These are phyloP conservation scores for Boletales sp. DNA, from an alignment of 768 basidiomycete species.

Conservation along the genomic window DNA sequence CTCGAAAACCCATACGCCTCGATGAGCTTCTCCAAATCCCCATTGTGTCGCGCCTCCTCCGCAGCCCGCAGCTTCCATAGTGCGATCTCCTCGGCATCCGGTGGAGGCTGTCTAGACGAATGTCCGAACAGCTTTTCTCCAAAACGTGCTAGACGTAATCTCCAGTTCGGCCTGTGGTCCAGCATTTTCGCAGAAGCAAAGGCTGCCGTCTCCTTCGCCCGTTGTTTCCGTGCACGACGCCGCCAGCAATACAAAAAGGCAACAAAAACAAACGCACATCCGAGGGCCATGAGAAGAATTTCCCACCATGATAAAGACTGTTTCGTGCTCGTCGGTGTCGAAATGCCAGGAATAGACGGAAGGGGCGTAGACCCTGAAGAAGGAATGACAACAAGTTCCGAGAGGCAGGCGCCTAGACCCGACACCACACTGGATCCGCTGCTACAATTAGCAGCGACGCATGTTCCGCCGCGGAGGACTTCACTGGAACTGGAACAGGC, in stretches of 20 bases:
- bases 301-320: constrained; percentile 72
- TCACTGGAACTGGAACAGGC: constrained; percentile 62
- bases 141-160: constrained; percentile 50
- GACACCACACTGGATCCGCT: constrained; percentile 54
- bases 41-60: constrained; percentile 48
- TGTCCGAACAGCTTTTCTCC: constrained; percentile 59
- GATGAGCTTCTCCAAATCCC: constrained; percentile 50
- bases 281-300: constrained; percentile 79
- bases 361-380: constrained; percentile 35
- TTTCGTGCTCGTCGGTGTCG: constrained; percentile 43
- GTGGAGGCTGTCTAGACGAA: constrained; percentile 22
- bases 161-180: constrained; percentile 49
- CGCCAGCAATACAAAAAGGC: constrained; percentile 67
- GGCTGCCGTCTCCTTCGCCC: constrained; percentile 59
- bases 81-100: constrained; percentile 44
- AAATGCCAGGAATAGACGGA: constrained; percentile 55
- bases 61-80: constrained; percentile 48
- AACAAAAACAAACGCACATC: constrained; percentile 76
- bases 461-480: constrained; percentile 64
- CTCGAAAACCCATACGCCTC: constrained; percentile 45
- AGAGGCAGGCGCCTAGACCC: constrained; percentile 75
- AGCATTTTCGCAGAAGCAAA: constrained; percentile 63
- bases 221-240: constrained; percentile 62
- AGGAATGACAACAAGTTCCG: constrained; percentile 61
- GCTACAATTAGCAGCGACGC: constrained; percentile 59